A percentile compares a stretch with the other conserved stretches of the same genome.
Evolutionary conservation across 2,329 filamentous ascomycete species (phyloP).

Genomic region (Seiridium cupressi): DNA sequence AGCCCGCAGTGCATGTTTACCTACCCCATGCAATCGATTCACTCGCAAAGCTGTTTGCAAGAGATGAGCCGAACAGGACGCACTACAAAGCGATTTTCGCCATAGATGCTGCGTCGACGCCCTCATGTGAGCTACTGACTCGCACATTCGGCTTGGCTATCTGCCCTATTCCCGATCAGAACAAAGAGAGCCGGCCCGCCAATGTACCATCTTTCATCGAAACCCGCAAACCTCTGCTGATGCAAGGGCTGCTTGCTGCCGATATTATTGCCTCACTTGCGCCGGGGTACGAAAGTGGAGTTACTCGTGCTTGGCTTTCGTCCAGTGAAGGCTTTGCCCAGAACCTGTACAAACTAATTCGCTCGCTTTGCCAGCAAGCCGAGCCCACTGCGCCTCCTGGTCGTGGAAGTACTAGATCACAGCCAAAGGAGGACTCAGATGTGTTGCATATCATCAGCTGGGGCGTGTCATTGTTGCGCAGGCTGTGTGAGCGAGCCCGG

Average conservation of each 20-base stretch:
- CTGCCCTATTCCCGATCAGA: conserved; percentile 74
- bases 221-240: conserved; percentile 80
- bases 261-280: conserved; percentile 81
- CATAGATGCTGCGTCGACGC: conserved; percentile 61
- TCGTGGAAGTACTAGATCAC: conserved; percentile 27
- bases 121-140: conserved; percentile 78
- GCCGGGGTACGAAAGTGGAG: conserved; percentile 65
- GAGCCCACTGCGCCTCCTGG: conserved; percentile 43
- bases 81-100: conserved; percentile 82
- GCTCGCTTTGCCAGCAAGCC: conserved; percentile 65
- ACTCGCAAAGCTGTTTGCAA: conserved; percentile 84
- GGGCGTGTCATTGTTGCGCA: conserved; percentile 65
- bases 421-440: conserved; percentile 45
- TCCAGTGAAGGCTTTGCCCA: conserved; percentile 82
- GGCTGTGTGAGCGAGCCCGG: conserved; percentile 65
- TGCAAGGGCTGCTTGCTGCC: conserved; percentile 87
- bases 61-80: conserved; percentile 88
- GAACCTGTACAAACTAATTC: conserved; percentile 73
- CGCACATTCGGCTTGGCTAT: conserved; percentile 85
- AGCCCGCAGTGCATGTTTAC: conserved; percentile 80
- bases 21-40: conserved; percentile 87
- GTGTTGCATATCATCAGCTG: conserved; percentile 65
- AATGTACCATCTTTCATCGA: conserved; percentile 69
- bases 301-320: conserved; percentile 79
- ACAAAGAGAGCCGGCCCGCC: conserved; percentile 51